A percentile compares a stretch with the other conserved stretches of the same genome.
Conservation (phyloP, 2,329 filamentous ascomycete species). For the Fusarium abutilonis region DNA sequence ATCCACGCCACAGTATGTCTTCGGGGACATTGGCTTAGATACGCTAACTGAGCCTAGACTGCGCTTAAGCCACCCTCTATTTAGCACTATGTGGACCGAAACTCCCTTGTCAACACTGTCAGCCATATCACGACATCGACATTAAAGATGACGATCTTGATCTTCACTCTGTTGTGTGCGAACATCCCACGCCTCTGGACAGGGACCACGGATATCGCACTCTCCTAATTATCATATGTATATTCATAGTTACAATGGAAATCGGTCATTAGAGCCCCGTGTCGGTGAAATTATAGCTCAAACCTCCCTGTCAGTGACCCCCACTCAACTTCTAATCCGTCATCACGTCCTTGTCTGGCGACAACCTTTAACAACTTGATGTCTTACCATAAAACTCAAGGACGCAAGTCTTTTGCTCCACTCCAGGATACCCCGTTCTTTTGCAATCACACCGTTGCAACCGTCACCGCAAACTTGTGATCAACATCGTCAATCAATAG, state of each 20-base stretch:
- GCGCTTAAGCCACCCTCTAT: slow-evolving; percentile 23
- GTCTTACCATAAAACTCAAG: slow-evolving; percentile 4
- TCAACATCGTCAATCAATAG: slow-evolving; percentile 65
- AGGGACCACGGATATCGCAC: slow-evolving; percentile 36
- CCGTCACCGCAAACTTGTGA: slow-evolving; percentile 58
- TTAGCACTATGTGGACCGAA: slow-evolving; percentile 40
- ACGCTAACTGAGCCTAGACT: slow-evolving; percentile 16
- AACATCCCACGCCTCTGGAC: slow-evolving; percentile 21
- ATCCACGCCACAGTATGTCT: slow-evolving; percentile 27
- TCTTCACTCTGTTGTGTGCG: slow-evolving; percentile 3
- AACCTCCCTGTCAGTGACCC: slow-evolving; percentile 16
- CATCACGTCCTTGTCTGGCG: slow-evolving; percentile 14
- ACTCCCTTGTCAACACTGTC: slow-evolving; percentile 35
- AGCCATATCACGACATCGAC: slow-evolving; percentile 43
- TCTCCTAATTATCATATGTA: background rate
- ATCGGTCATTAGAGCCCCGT: background rate
- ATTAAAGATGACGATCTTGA: slow-evolving; percentile 38
- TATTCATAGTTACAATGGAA: background rate
- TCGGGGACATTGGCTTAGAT: slow-evolving; percentile 33
- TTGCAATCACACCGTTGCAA: slow-evolving; percentile 56
- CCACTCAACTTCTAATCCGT: slow-evolving; percentile 18
- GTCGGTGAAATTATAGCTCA: background rate
- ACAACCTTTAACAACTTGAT: slow-evolving; percentile 9
- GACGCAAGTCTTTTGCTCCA: background rate
- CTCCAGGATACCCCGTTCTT: slow-evolving; percentile 52